phyloP scores from a whole-genome alignment of 2,329 filamentous ascomycete species.

The Alternaria postmessia region DNA sequence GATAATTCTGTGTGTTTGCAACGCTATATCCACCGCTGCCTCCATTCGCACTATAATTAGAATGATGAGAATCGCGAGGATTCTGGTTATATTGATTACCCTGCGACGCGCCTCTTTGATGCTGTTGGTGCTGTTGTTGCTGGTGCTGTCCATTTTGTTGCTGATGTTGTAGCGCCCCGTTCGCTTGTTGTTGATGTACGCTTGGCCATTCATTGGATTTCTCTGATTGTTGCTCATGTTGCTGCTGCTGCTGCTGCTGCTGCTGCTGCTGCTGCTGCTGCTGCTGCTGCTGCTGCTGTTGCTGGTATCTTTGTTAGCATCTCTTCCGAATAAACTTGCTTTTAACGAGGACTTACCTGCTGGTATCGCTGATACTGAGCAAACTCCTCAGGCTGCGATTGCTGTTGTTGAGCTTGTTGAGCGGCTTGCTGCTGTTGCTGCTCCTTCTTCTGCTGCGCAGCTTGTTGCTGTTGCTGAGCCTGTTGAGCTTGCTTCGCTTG shows the following conservation, averaged over 20 bases:
- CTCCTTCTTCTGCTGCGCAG: constrained; percentile 51
- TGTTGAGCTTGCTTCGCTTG: constrained; percentile 73
- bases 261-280: no score
- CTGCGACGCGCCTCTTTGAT: constrained; percentile 8
- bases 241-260: constrained; percentile 26
- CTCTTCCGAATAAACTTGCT: fast-evolving
- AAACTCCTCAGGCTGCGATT: constrained; percentile 50
- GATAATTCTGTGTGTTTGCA: constrained; percentile 46
- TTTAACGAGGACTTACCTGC: constrained; percentile 29
- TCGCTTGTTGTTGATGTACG: constrained; percentile 26
- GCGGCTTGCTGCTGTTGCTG: constrained; percentile 53
- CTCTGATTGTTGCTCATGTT: constrained; percentile 30
- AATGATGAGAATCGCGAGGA: constrained; percentile 46
- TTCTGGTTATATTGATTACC: constrained; percentile 28
- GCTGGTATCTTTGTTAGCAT: constrained; percentile 10
- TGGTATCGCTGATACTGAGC: constrained; percentile 52
- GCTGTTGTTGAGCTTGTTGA: constrained; percentile 49
- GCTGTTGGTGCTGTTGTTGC: not conserved
- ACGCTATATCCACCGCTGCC: constrained; percentile 46
- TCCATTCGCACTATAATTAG: constrained; percentile 34
- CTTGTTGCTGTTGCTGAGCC: constrained; percentile 58
- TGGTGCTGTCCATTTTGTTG: constrained; percentile 25
- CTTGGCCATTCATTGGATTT: constrained; percentile 35
- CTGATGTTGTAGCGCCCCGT: constrained; percentile 10
- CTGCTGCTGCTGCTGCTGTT: constrained; percentile 24